Evolutionary conservation across 768 basidiomycete genomes (phyloP), one percentile per base, ranked within the genome.

Genomic region (Mycena epipterygia): DNA sequence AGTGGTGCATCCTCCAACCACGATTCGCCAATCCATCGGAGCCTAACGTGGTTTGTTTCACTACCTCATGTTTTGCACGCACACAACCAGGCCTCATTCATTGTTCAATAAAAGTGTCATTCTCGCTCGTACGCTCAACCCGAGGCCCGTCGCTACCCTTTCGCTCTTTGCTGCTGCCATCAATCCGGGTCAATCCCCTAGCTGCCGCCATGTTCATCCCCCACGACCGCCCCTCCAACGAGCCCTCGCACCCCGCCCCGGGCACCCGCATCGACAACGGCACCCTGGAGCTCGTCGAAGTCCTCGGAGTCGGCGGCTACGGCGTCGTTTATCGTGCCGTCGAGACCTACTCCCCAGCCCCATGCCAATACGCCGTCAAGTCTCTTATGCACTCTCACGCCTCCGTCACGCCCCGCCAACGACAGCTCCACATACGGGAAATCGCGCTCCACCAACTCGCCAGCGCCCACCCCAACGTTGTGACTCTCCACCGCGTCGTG

Each of bases 291-390:
- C 91, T 99, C 69, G 89, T 93, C 75, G 90, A 93, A 76, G 88
- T 97, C 71, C 89, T 99, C 57, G 97, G 97, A 39, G 89, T 93
- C 37, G 97, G 97, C 16, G 97, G 97, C 27, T 99, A 98, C 78
- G 97, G 97, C 63, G 91, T 96, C 75, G 97, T 98, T 14, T 98
- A 97, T 80, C 93, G 94, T 64, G 97, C 95, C 29, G 85, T 93
- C 68, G 93, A 94, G 78, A 80, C 83, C 16, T 84, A 77, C 60
- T 83, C 87, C 74, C 81, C 84, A 42, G 83, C 85, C 52, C 82
- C 79, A 23, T 82, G 84, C 73, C 91, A 90, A 64, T 96, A 89
- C 80, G 96, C 96, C 68, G 96, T 99, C 76, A 98, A 99, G 83
- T 98, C 96, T 79, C 91, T 96, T 58, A 85, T 90, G 42, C 90